Conservation (phyloP, 371 early-diverging fungal species). For the Mortierella sp. region DNA sequence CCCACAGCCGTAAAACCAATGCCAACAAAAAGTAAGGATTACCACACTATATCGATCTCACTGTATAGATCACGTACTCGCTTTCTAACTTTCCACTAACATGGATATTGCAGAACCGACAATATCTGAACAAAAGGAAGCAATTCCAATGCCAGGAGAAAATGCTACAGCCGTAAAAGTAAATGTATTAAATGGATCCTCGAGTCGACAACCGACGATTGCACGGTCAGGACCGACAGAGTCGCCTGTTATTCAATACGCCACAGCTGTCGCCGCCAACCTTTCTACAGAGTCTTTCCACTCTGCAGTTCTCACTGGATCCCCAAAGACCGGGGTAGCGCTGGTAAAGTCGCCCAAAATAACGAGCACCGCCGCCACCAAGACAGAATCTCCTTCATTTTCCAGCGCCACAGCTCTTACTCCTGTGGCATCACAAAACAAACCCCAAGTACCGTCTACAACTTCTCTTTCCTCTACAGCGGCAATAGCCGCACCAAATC, state of each 20-base stretch:
- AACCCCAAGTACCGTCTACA: background rate
- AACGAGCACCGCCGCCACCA: conserved; percentile 22
- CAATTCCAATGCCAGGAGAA: conserved; percentile 20
- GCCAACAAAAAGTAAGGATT: conserved; percentile 33
- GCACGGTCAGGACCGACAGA: conserved; percentile 19
- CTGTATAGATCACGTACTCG: background rate
- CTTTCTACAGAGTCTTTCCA: conserved; percentile 32
- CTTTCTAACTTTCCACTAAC: background rate
- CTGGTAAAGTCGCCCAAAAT: conserved; percentile 24
- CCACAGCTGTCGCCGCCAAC: conserved; percentile 33
- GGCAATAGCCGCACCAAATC: conserved; percentile 2
- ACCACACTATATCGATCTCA: background rate
- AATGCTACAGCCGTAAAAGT: conserved; percentile 13
- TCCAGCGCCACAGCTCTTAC: background rate
- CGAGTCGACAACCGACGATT: conserved; percentile 12
- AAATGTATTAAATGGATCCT: background rate
- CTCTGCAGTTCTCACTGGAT: conserved; percentile 7
- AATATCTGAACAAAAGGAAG: conserved; percentile 36
- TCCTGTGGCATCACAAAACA: background rate
- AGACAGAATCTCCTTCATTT: conserved; percentile 20
- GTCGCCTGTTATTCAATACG: conserved; percentile 31
- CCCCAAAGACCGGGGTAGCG: conserved; percentile 24
- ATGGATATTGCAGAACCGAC: conserved; percentile 21
- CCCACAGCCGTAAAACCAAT: conserved; percentile 10
- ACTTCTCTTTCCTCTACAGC: background rate